Evolutionary conservation across 805 yeast species (phyloP).

Genomic region (Wickerhamomyces bisporus): DNA sequence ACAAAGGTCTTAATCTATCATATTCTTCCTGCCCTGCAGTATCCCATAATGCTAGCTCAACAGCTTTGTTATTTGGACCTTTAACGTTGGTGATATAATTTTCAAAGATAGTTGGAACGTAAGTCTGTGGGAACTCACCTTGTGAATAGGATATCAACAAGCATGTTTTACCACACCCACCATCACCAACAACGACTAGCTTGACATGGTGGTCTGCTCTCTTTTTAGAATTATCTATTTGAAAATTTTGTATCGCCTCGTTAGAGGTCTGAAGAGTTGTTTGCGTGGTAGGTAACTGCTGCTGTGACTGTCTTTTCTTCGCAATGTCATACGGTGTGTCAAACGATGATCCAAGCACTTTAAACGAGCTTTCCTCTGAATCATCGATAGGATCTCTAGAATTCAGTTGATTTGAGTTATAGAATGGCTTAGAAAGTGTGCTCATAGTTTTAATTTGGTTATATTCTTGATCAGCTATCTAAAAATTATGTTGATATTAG

Average conservation of each 20-base stretch:
- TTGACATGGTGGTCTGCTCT: slow-evolving; percentile 40
- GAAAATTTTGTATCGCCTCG: slow-evolving; percentile 23
- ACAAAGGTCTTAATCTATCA: slow-evolving; percentile 70
- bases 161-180: slow-evolving; percentile 89
- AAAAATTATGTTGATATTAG: no score
- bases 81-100: slow-evolving; percentile 59
- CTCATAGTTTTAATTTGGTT: neutral
- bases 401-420: neutral
- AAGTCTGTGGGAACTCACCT: slow-evolving; percentile 62
- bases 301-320: slow-evolving; percentile 16
- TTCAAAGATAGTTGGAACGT: slow-evolving; percentile 82
- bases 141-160: slow-evolving; percentile 60
- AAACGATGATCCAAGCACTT: slow-evolving; percentile 15
- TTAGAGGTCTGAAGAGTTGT: neutral
- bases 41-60: slow-evolving; percentile 79
- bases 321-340: slow-evolving; percentile 27
- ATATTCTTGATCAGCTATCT: no score
- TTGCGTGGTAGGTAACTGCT: slow-evolving; percentile 2
- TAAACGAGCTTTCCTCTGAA: slow-evolving; percentile 14
- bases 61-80: slow-evolving; percentile 41
- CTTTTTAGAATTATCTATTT: slow-evolving; percentile 21
- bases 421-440: slow-evolving; percentile 3
- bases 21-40: slow-evolving; percentile 90
- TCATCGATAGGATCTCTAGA: slow-evolving; percentile 2
- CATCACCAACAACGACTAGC: slow-evolving; percentile 83